These are phyloP conservation scores for Didymella pinodella DNA, from an alignment of 2,329 filamentous ascomycete genomes.

Conservation along the genomic window DNA sequence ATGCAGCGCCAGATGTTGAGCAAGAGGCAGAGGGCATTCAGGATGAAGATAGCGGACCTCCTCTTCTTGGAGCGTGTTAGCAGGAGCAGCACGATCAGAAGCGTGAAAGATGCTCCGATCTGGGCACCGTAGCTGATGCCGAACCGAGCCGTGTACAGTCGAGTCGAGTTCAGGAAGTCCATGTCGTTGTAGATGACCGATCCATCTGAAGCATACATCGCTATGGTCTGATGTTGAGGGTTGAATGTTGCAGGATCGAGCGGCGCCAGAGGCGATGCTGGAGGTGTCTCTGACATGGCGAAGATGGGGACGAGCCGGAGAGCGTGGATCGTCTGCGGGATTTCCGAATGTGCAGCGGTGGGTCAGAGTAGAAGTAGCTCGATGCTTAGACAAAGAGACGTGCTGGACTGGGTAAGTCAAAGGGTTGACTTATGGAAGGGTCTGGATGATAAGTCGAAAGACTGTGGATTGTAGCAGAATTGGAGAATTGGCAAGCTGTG, in stretches of 20 bases:
- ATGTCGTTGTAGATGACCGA: conserved; percentile 54
- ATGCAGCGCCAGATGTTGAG: conserved; percentile 67
- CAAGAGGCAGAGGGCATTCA: conserved; percentile 69
- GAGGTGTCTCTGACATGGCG: conserved; percentile 5
- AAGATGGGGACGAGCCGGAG: not conserved
- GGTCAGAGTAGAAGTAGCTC: not conserved
- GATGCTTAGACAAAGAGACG: conserved; percentile 4
- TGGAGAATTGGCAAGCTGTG: not conserved
- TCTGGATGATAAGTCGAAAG: not conserved
- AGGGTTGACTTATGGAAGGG: not conserved
- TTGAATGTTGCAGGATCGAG: conserved; percentile 52
- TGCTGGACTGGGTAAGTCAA: not conserved
- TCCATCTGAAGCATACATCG: conserved; percentile 56
- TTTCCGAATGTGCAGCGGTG: not conserved
- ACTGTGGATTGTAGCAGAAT: not conserved
- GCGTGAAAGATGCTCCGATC: conserved; percentile 71
- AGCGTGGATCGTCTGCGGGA: not conserved
- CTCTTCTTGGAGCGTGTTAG: conserved; percentile 73
- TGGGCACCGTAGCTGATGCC: conserved; percentile 74
- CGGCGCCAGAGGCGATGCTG: conserved; percentile 2
- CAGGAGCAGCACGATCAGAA: conserved; percentile 71
- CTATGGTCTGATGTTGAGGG: conserved; percentile 61
- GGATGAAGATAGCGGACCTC: conserved; percentile 67
- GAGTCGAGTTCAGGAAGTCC: conserved; percentile 54
- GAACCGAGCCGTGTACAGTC: conserved; percentile 58